phyloP scores from a whole-genome alignment of 2,329 filamentous ascomycete species.

The Kalmusia sp. region DNA sequence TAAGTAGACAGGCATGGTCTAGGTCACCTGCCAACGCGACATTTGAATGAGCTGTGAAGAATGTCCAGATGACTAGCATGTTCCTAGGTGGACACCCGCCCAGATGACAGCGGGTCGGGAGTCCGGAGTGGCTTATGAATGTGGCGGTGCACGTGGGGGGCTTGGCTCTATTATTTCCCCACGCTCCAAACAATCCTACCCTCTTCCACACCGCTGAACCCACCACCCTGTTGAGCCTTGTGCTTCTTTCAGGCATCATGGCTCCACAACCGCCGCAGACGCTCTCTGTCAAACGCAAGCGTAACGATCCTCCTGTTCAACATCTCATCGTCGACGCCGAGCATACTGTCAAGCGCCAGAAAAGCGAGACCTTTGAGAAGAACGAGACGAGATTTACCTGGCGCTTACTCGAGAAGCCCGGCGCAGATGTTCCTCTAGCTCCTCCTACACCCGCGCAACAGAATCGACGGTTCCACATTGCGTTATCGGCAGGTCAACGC shows the following conservation, averaged over 20 bases:
- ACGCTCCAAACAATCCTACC: not conserved
- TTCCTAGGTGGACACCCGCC: not conserved
- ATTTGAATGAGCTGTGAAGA: not conserved
- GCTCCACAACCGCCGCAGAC: constrained; percentile 34
- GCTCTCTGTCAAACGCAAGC: constrained; percentile 60
- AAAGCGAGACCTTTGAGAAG: constrained; percentile 20
- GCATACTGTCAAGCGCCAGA: constrained; percentile 26
- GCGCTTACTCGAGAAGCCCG: constrained; percentile 34
- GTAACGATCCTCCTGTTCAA: constrained; percentile 64
- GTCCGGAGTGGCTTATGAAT: not conserved
- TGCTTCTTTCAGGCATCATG: constrained; percentile 17
- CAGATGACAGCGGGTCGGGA: not conserved
- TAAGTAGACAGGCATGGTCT: constrained; percentile 29
- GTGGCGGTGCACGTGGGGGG: constrained; percentile 1
- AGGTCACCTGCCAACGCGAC: constrained; percentile 10
- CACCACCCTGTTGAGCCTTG: not conserved
- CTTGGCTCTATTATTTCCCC: not conserved
- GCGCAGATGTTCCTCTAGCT: constrained; percentile 12
- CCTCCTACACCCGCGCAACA: constrained; percentile 5
- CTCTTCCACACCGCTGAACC: not conserved
- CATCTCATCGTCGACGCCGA: constrained; percentile 47
- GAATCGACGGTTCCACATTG: constrained; percentile 6
- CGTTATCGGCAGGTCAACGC: constrained; percentile 7
- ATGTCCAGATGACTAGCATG: constrained; percentile 18
- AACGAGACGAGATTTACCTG: constrained; percentile 25